phyloP scores from a whole-genome alignment of 169 alveolate genomes.

The Eimeria mitis region DNA sequence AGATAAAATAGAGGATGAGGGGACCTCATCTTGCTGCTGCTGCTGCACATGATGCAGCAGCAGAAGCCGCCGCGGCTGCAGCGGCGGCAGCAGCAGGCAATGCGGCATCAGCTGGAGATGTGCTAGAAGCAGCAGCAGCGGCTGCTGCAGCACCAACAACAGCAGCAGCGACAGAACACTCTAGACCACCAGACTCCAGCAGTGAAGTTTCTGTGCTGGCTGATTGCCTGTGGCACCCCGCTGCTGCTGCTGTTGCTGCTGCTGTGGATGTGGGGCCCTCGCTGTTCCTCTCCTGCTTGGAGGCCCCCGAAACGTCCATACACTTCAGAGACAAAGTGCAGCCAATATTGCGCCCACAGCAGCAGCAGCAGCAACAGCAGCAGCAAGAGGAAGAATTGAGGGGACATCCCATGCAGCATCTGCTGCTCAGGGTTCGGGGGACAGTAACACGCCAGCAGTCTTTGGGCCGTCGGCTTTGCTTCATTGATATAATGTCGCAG shows the following conservation, averaged over 20 bases:
- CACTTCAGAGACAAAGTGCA: conserved; percentile 16
- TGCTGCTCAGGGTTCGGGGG: conserved; percentile 38
- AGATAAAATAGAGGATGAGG: no score
- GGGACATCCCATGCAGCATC: background rate
- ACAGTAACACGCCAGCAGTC: conserved; percentile 51
- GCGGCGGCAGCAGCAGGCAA: background rate
- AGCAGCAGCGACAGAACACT: background rate
- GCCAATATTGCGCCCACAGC: conserved; percentile 32
- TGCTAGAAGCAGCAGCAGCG: conserved; percentile 8
- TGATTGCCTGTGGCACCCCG: conserved; percentile 17
- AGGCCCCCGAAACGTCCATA: conserved; percentile 32
- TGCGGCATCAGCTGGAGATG: background rate
- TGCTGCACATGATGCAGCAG: background rate
- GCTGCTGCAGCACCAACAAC: no score
- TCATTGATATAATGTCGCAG: conserved; percentile 26
- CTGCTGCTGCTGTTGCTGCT: conserved; percentile 22
- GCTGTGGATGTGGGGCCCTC: background rate
- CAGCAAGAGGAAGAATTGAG: background rate
- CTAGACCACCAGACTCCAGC: background rate
- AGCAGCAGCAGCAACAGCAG: conserved; percentile 15
- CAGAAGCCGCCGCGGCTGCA: background rate
- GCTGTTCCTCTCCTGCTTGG: conserved; percentile 24
- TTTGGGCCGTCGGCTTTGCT: conserved; percentile 52
- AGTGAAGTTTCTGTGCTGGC: background rate
- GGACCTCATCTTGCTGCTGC: background rate